Conservation (phyloP, 2,329 filamentous ascomycete genomes). For the Aspergillus nomiae region DNA sequence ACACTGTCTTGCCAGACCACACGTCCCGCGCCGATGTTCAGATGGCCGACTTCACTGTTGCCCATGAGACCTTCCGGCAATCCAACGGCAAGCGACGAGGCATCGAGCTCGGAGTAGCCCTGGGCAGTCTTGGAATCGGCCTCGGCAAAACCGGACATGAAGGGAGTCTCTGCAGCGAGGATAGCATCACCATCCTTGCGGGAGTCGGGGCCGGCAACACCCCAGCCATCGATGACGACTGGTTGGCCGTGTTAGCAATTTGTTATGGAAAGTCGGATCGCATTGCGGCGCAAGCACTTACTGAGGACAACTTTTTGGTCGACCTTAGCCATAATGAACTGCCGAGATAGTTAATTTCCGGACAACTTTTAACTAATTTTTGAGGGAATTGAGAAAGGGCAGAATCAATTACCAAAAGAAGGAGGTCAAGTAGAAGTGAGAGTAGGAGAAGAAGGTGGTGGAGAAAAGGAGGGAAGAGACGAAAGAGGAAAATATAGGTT, state of each 20-base stretch:
- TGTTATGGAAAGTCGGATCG: slow-evolving; percentile 23
- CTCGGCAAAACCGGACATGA: slow-evolving; percentile 83
- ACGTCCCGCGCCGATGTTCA: slow-evolving; percentile 96
- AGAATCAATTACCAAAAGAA: slow-evolving; percentile 4
- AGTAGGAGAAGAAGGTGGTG: slow-evolving; percentile 10
- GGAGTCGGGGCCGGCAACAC: slow-evolving; percentile 77
- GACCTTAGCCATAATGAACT: slow-evolving; percentile 62
- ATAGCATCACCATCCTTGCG: slow-evolving; percentile 93
- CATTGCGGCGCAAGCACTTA: slow-evolving; percentile 44
- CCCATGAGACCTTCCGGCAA: slow-evolving; percentile 97
- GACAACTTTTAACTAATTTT: slow-evolving; percentile 11
- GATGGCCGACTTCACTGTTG: slow-evolving; percentile 96
- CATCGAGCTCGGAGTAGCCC: slow-evolving; percentile 90
- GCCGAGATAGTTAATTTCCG: slow-evolving; percentile 25
- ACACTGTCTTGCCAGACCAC: slow-evolving; percentile 99
- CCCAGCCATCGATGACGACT: slow-evolving; percentile 99
- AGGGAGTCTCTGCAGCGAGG: slow-evolving; percentile 85
- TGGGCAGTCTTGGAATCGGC: slow-evolving; percentile 70
- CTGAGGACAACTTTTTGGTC: slow-evolving; percentile 71
- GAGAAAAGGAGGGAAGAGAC: slow-evolving; percentile 9
- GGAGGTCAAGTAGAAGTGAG: slow-evolving; percentile 7
- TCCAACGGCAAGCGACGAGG: slow-evolving; percentile 92
- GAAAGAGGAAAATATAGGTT: slow-evolving; percentile 22
- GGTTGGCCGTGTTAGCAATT: slow-evolving; percentile 34
- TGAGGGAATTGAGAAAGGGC: background rate